phyloP scores from a whole-genome alignment of 2,329 filamentous ascomycete species.

The Alternaria metachromatica region DNA sequence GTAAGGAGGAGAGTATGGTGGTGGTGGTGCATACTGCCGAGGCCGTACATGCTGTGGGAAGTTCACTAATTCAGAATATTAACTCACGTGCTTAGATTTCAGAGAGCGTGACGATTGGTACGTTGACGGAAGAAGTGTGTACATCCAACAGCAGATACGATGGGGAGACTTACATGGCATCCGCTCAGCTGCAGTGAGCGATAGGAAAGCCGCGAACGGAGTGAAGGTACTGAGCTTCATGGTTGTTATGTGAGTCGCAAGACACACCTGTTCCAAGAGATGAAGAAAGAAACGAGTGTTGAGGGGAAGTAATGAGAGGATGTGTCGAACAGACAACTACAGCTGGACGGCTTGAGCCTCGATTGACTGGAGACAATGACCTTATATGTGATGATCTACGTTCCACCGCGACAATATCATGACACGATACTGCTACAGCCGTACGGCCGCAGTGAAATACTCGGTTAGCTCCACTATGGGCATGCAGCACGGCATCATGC shows the following conservation, averaged over 20 bases:
- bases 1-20: conserved; percentile 17
- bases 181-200: conserved; percentile 21
- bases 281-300: conserved; percentile 5
- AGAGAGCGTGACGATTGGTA: not conserved
- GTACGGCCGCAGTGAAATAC: conserved; percentile 10
- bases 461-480: conserved; percentile 18
- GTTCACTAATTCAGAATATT: conserved; percentile 13
- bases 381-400: conserved; percentile 23
- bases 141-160: not conserved
- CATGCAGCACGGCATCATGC: conserved; percentile 31
- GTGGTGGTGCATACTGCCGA: conserved; percentile 28
- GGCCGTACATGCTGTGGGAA: conserved; percentile 24
- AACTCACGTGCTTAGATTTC: not conserved
- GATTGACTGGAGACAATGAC: not conserved
- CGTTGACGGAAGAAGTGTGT: not conserved
- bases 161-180: conserved; percentile 19
- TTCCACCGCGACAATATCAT: conserved; percentile 6
- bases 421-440: not conserved
- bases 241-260: not conserved
- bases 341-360: conserved; percentile 6
- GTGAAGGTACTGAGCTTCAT: conserved; percentile 32
- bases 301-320: conserved; percentile 21
- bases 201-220: conserved; percentile 13
- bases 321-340: conserved; percentile 15
- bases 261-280: not conserved